These are phyloP conservation scores for Aspergillus viridinutans DNA, from an alignment of 2,329 filamentous ascomycete genomes.

Conservation along the genomic window DNA sequence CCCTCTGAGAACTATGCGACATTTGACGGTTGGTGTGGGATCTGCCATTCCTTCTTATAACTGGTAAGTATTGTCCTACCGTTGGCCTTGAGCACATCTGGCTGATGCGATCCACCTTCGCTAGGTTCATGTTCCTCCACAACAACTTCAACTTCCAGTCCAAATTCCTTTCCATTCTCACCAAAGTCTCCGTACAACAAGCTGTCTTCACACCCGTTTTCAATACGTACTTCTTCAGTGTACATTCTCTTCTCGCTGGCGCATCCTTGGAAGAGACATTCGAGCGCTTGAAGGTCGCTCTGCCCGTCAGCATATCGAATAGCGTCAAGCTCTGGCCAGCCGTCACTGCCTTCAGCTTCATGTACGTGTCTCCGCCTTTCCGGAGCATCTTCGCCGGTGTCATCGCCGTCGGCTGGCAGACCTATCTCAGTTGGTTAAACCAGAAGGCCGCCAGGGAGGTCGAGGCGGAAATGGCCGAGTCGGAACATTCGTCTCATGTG, in stretches of 20 bases:
- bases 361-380: slow-evolving; percentile 75
- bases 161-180: slow-evolving; percentile 63
- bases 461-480: slow-evolving; percentile 27
- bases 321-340: slow-evolving; percentile 84
- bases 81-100: not conserved
- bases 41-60: slow-evolving; percentile 73
- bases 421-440: slow-evolving; percentile 79
- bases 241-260: slow-evolving; percentile 71
- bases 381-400: slow-evolving; percentile 74
- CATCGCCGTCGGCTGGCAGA: slow-evolving; percentile 87
- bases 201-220: slow-evolving; percentile 75
- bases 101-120: not conserved
- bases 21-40: slow-evolving; percentile 68
- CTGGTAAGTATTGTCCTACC: slow-evolving; percentile 58
- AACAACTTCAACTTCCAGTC: slow-evolving; percentile 80
- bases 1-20: slow-evolving; percentile 63
- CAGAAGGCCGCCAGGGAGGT: slow-evolving; percentile 62
- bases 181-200: slow-evolving; percentile 80
- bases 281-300: slow-evolving; percentile 68
- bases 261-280: slow-evolving; percentile 60
- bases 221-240: slow-evolving; percentile 77
- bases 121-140: slow-evolving; percentile 74
- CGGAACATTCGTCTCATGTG: slow-evolving; percentile 5
- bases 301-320: slow-evolving; percentile 72
- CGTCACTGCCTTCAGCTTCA: slow-evolving; percentile 80